Evolutionary conservation across 2,329 filamentous ascomycete species (phyloP), one percentile per base, ranked within the genome.

Genomic region (Trichoderma sp.): DNA sequence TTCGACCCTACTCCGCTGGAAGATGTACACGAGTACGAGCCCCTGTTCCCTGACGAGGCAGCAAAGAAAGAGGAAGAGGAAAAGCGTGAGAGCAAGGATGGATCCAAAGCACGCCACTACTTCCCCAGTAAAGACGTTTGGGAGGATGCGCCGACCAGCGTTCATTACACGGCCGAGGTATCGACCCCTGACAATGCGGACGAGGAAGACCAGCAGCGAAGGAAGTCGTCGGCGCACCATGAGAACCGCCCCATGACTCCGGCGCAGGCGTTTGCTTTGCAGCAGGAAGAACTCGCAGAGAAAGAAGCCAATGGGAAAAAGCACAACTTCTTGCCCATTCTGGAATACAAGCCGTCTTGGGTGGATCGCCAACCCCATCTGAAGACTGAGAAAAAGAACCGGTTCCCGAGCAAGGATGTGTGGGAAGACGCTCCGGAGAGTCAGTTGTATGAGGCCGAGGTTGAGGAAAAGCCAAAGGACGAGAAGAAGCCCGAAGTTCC

Each of bases 91-190:
- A 45, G 34, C 48, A 76, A 77, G 50, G 76, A 77, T 27, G 81
- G 83, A 60, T 84, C 84, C 70, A 84, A 87, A 71, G 81, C 85
- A 69, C 87, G 88, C 70, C 90, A 90, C 69, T 79, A 86, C 70
- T 99, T 99, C 79, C 95, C 95, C 1, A 97, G 94, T 78, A 91
- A 94, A 77, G 95, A 99, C 77, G 88, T 98, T 48, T 99, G 95
- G 95, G 95, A 99, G 81, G 96, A 99, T 77, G 90, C 93, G 0
- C 95, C 96, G 4, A 91, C 89, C 75, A 97, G 93, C 79, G 84
- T 92, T 63, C 89, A 95, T 74, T 88, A 86, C 74, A 90, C 87
- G 37, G 89, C 94, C 3, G 93, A 92, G 69, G 94, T 98, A 8
- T 92, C 90, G 3, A 95, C 92, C 0, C 93, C 93, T 1, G 91